Conservation (phyloP, 2,329 filamentous ascomycete species). For the Ophiostoma sp. region DNA sequence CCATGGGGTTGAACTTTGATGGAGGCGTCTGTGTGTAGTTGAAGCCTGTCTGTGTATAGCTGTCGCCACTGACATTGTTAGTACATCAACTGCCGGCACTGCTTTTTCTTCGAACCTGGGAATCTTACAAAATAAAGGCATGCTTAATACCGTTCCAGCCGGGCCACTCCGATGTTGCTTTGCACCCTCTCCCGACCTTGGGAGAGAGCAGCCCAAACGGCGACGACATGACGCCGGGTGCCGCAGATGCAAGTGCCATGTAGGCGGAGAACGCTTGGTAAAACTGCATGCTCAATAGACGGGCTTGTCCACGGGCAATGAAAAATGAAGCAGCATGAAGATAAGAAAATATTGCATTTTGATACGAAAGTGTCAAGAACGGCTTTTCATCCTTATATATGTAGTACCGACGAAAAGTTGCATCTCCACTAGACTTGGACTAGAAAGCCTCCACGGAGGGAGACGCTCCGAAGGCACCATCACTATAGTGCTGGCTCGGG, state of each 20-base stretch:
- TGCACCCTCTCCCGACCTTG: not conserved
- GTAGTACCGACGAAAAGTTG: not conserved
- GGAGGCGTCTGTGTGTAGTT: constrained; percentile 42
- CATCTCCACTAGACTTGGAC: not conserved
- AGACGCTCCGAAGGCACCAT: not conserved
- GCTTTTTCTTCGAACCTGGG: not conserved
- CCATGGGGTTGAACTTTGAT: constrained; percentile 50
- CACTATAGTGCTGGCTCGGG: not conserved
- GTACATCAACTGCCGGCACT: not conserved
- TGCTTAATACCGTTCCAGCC: constrained; percentile 21
- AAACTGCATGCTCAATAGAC: not conserved
- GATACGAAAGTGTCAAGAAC: too few species aligned
- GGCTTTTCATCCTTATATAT: too few species aligned
- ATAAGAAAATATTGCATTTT: too few species aligned
- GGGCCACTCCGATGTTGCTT: constrained; percentile 22
- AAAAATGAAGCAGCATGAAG: too few species aligned
- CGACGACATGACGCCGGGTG: not conserved
- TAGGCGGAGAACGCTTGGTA: not conserved
- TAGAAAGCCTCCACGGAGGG: not conserved
- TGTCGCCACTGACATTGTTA: constrained; percentile 21
- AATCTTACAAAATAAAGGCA: constrained; percentile 22
- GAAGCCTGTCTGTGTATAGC: constrained; percentile 42
- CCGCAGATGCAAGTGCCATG: not conserved
- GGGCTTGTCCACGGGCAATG: not conserved
- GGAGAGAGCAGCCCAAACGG: not conserved